These are phyloP conservation scores for Leavenworthia alabamica DNA, from an alignment of 345 rosid species.

Conservation along the genomic window DNA sequence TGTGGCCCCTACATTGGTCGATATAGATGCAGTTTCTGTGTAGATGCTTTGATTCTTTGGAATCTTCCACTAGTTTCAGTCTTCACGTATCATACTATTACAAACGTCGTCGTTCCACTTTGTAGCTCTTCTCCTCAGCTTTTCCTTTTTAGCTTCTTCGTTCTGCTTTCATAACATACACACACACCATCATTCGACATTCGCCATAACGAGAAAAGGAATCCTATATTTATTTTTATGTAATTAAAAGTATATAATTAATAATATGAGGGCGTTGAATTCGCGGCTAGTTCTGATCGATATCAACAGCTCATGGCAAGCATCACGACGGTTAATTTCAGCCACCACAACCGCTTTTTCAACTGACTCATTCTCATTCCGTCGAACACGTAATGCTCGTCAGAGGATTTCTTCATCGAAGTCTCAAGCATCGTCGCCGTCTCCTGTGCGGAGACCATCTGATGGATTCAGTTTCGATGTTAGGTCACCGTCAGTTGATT, in stretches of 20 bases:
- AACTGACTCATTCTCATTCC: slow-evolving; percentile 49
- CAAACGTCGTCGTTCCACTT: slow-evolving; percentile 9
- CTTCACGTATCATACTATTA: slow-evolving; percentile 24
- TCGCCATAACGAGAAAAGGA: background rate
- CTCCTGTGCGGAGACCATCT: slow-evolving; percentile 40
- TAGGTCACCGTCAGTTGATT: slow-evolving; percentile 27
- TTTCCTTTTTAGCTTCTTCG: slow-evolving; percentile 9
- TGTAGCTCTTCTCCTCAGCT: slow-evolving; percentile 15
- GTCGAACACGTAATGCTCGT: slow-evolving; percentile 50
- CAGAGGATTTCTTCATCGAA: slow-evolving; percentile 40
- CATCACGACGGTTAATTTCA: slow-evolving; percentile 41
- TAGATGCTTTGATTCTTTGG: slow-evolving; percentile 56
- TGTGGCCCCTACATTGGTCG: slow-evolving; percentile 39
- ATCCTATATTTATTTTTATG: slow-evolving; percentile 8
- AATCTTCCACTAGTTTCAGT: slow-evolving; percentile 52
- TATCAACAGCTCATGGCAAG: slow-evolving; percentile 59
- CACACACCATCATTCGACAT: no score
- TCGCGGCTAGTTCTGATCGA: slow-evolving; percentile 63
- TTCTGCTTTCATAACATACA: background rate
- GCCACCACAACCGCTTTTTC: slow-evolving; percentile 53
- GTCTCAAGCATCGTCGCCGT: slow-evolving; percentile 30
- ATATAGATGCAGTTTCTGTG: slow-evolving; percentile 34
- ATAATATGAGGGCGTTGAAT: slow-evolving; percentile 47
- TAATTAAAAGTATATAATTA: background rate
- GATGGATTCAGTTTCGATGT: slow-evolving; percentile 52